Evolutionary conservation across 2,329 filamentous ascomycete genomes (phyloP), one percentile per base, ranked within the genome.

Genomic region (Exophiala sp.): DNA sequence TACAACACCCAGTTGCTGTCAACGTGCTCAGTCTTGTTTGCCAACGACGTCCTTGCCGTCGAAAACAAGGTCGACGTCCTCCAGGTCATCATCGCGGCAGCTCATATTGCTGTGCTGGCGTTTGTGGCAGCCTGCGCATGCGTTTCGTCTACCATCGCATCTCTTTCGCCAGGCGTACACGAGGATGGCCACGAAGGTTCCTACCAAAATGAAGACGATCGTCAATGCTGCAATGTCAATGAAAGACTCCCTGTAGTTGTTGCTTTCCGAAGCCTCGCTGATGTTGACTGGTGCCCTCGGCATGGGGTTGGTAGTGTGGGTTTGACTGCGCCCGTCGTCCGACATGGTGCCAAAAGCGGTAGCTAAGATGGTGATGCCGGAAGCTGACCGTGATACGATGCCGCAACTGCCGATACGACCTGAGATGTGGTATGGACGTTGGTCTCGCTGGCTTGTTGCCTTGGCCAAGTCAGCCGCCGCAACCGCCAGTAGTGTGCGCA

Each of bases 11-110:
- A n/a, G n/a, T n/a, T n/a, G n/a, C n/a, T n/a, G n/a, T n/a, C n/a
- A n/a, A n/a, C n/a, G 29, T n/a, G 29, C 29, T 27, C 19, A 46
- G 32, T 46, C 43, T 29, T 38, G 30, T 19, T 46, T 46, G 30
- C 32, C 43, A 24, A 21, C 43, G 11, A 37, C 30, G 18, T 38
- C 32, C 27, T 46, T 46, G 3, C 13, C 30, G 9, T 46, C 19
- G 13, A 24, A 46, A 3, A 46, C 14, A 14, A 46, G 43, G 19
- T 16, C 29, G n/a, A 24, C 18, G 43, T 46, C 32, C 19, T 38
- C 43, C 18, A 46, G 19, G 10, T 38, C 43, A 38, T 24, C 23
- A 37, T 46, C 43, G 19, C 30, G 43, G n/a, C 13, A 27, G 30
- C 30, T 38, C 5, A 38, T 3, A 46, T 46, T 46, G 21, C 43